These are phyloP conservation scores for Penicillium salamii DNA, from an alignment of 495 filamentous ascomycete genomes.

Conservation along the genomic window DNA sequence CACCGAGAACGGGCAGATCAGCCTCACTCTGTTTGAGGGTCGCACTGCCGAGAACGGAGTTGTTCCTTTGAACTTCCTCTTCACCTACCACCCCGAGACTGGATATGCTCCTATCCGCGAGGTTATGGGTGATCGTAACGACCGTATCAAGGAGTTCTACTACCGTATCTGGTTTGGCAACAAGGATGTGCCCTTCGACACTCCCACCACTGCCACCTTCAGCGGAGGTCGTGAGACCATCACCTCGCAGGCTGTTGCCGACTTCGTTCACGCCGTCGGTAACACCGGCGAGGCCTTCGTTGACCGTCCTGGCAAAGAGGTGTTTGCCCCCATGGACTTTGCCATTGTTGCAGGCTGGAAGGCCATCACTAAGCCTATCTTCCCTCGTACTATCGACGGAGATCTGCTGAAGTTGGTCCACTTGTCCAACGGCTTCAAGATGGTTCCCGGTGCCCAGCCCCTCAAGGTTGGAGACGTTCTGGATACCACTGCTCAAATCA, in stretches of 20 bases:
- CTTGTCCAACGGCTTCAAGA: constrained; percentile 94
- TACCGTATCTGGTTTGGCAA: constrained; percentile 92
- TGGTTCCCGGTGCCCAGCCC: constrained; percentile 93
- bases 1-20: constrained; percentile 71
- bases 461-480: constrained; percentile 92
- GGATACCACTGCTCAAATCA: constrained; percentile 91
- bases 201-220: constrained; percentile 78
- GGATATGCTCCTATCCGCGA: constrained; percentile 95
- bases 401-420: constrained; percentile 94
- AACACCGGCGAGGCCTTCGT: constrained; percentile 99
- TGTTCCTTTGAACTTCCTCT: constrained; percentile 75
- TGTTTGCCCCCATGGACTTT: constrained; percentile 97
- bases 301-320: constrained; percentile 89
- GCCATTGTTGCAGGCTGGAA: constrained; percentile 99
- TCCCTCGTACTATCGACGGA: constrained; percentile 90
- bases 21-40: constrained; percentile 83
- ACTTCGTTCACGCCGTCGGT: constrained; percentile 97
- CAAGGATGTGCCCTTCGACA: constrained; percentile 78
- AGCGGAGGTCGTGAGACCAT: constrained; percentile 83
- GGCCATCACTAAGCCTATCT: constrained; percentile 97
- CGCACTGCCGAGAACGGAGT: constrained; percentile 77
- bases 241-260: constrained; percentile 87
- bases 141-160: constrained; percentile 97
- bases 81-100: constrained; percentile 88
- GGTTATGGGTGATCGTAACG: constrained; percentile 91